Percentiles rank a stretch among this genome's conserved stretches.
Evolutionary conservation across 176 grass and related monocot species (phyloP).

Genomic region (Carex littledalei): DNA sequence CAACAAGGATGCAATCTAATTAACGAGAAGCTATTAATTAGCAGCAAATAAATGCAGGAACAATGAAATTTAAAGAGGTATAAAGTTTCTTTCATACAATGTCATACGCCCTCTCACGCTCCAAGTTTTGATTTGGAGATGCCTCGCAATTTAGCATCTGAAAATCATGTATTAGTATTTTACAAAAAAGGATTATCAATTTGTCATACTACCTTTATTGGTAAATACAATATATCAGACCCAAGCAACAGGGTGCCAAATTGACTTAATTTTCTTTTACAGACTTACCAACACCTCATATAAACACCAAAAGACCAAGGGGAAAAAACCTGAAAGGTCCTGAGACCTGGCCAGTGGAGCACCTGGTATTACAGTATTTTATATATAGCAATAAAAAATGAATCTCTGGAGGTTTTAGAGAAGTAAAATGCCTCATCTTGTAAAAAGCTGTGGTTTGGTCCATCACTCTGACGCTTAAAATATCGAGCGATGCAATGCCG

Average conservation of each 20-base stretch:
- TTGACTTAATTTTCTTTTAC: not conserved
- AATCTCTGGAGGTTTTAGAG: not conserved
- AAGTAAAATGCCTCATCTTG: slow-evolving; percentile 61
- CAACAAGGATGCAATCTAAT: slow-evolving; percentile 75
- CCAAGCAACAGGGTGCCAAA: not conserved
- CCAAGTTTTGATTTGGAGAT: slow-evolving; percentile 42
- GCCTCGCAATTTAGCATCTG: slow-evolving; percentile 62
- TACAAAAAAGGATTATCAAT: not conserved
- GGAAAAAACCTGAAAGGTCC: not conserved
- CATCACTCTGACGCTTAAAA: slow-evolving; percentile 25
- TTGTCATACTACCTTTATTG: not conserved
- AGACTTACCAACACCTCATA: not conserved
- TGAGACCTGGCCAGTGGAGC: not conserved
- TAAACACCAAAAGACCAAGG: not conserved
- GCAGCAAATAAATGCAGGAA: not conserved
- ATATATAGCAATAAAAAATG: slow-evolving; percentile 10
- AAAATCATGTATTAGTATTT: slow-evolving; percentile 10
- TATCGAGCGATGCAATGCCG: slow-evolving; percentile 66
- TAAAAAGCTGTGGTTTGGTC: slow-evolving; percentile 27
- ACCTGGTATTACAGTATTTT: not conserved
- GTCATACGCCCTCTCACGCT: slow-evolving; percentile 88
- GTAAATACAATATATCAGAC: not conserved
- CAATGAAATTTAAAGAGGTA: not conserved
- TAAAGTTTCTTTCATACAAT: slow-evolving; percentile 43
- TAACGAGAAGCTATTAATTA: slow-evolving; percentile 3